phyloP scores from a whole-genome alignment of 495 filamentous ascomycete genomes.

The Aspergillus homomorphus region DNA sequence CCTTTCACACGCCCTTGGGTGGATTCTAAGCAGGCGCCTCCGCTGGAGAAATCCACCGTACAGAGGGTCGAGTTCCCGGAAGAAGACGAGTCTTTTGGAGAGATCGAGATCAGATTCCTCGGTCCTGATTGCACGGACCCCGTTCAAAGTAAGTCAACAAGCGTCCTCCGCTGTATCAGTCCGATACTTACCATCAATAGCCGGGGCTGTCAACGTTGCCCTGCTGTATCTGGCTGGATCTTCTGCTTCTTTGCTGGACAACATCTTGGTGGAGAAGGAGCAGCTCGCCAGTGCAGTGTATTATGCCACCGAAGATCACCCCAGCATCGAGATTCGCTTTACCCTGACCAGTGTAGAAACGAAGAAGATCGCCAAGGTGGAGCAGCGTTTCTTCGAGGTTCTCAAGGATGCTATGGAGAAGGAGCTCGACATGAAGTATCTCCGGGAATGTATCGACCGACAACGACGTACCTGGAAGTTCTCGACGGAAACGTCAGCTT shows the following conservation, averaged over 20 bases:
- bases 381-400: slow-evolving; percentile 80
- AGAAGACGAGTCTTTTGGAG: slow-evolving; percentile 89
- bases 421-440: slow-evolving; percentile 81
- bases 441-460: slow-evolving; percentile 78
- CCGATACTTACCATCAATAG: slow-evolving; percentile 28
- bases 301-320: slow-evolving; percentile 70
- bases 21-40: slow-evolving; percentile 74
- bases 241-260: slow-evolving; percentile 87
- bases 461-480: slow-evolving; percentile 76
- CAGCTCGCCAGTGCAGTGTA: slow-evolving; percentile 81
- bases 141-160: slow-evolving; percentile 43
- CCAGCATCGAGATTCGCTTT: slow-evolving; percentile 80
- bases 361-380: slow-evolving; percentile 75
- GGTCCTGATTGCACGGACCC: slow-evolving; percentile 74
- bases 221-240: slow-evolving; percentile 86
- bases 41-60: slow-evolving; percentile 63
- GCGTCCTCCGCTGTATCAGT: neutral
- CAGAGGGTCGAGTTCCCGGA: slow-evolving; percentile 90
- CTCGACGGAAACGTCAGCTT: slow-evolving; percentile 68
- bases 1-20: slow-evolving; percentile 89
- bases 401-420: slow-evolving; percentile 75
- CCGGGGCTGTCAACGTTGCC: slow-evolving; percentile 70
- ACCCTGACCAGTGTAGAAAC: slow-evolving; percentile 82
- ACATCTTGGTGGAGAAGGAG: slow-evolving; percentile 88
- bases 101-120: slow-evolving; percentile 78